Evolutionary conservation across 306 rosid genomes (phyloP), one percentile per base, ranked within the genome.

Genomic region (Oxytropis ochrocephala): DNA sequence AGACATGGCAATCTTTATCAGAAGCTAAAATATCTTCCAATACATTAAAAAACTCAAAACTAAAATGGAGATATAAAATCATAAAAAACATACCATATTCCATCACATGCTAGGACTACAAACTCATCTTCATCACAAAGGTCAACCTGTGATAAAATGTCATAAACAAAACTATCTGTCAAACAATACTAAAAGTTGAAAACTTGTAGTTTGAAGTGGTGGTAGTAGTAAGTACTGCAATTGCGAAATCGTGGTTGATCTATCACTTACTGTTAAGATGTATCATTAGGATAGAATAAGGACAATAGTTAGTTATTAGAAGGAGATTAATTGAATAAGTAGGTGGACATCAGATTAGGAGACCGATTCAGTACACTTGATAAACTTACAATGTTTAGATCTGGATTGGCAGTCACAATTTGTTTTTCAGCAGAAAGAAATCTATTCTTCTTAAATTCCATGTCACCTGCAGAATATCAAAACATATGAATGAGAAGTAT

Each of bases 401-500:
- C 98, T 30, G 98, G 98, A 72, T 78, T 85, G 27, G 96, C 96
- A 7, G 98, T 89, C 51, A 92, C 85, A 74, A 85, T 85, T 84
- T 92, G 98, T 72, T 82, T 87, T 67, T 92, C 98, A 36, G 79
- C 85, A 8, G 96, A 77, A 68, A 92, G 82, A 81, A 78, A 87
- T 66, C 77, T 89, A 55, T 92, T 92, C 85, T 88, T 92, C 79
- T 92, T 92, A 81, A 92, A 92, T 69, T 92, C 98, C 88, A 83
- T 84, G 79, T 92, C 98, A 69, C 98, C 98, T 92, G 87, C 78
- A 76, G 58, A 39, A 78, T 38, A 67, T 36, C 50, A 54, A 71
- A 74, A 75, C 67, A 11, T 39, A 35, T 67, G 59, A 41, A 41
- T 7, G 51, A 41, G 61, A 50, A 64, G 48, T 7, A 65, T 36